These are phyloP conservation scores for Gossypium sturtianum DNA, from an alignment of 345 rosid species.

Conservation along the genomic window DNA sequence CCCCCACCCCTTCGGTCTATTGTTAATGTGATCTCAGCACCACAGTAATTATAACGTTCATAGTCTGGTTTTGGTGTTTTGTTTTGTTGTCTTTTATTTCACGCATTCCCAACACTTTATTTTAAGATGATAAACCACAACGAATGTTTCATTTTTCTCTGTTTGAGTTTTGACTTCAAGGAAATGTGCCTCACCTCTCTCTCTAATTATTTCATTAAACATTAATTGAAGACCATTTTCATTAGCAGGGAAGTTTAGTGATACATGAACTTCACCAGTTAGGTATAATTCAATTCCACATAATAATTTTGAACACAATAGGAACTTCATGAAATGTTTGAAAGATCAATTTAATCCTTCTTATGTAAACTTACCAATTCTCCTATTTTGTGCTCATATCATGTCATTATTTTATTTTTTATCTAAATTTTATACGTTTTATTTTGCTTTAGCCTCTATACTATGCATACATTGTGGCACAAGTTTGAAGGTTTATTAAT, in stretches of 20 bases:
- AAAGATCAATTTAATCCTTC: no score
- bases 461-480: no score
- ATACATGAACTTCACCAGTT: no score
- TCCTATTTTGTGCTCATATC: no score
- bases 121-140: not conserved
- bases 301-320: no score
- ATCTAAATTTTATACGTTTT: no score
- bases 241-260: not conserved
- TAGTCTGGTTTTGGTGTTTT: constrained; percentile 9
- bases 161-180: not conserved
- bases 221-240: not conserved
- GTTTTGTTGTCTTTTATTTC: constrained; percentile 2
- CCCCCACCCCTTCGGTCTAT: constrained; percentile 10
- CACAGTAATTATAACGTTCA: constrained; percentile 22
- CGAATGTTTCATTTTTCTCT: not conserved
- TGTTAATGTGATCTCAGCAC: constrained; percentile 25
- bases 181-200: not conserved
- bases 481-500: no score
- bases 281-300: no score
- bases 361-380: no score
- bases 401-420: no score
- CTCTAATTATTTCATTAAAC: not conserved
- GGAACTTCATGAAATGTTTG: no score
- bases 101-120: not conserved
- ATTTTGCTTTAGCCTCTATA: no score